Evolutionary conservation across 495 filamentous ascomycete genomes (phyloP), one percentile per base, ranked within the genome.

Genomic region (Sabuloglossum arenarium): DNA sequence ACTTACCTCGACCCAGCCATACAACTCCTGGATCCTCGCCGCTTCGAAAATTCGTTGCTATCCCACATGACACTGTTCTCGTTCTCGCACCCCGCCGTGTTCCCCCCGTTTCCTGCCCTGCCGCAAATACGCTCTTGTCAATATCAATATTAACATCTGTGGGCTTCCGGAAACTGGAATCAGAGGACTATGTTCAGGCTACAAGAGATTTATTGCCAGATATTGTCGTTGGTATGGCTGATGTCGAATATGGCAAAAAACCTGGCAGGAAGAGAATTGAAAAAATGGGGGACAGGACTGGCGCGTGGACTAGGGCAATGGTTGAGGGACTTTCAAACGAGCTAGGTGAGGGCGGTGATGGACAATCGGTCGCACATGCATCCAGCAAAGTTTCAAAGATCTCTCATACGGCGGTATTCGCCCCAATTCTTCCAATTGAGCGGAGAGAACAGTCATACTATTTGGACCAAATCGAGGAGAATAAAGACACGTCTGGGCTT

Each of bases 281-380:
- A 9, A 88, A 85, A 65, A 96, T 96, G 84, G 81, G 78, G 3
- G 87, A 93, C 60, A 71, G 91, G 52, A 93, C 87, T 0, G 80
- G 85, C 61, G 70, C 72, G 11, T 94, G 80, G 79, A 73, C 87
- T 21, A 72, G 74, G 19, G 71, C 80, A 37, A 65, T 90, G 30
- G 70, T 80, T 37, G 67, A 51, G 6, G 55, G 42, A 9, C 34
- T 50, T 55, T 25, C 19, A 10, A 25, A 6, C 11, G 30, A 23
- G 1, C 34, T 30, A 11, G 42, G 37, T 4, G 43, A 65, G 3
- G 61, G 64, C 21, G 59, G 66, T 14, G 61, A 66, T 0, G 69
- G 70, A 11, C 64, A 67, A 21, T 58, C 65, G n/a, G 64, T 63
- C 23, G 60, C 65, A 8, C 64, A 66, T 28, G 42, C 53, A 49